Evolutionary conservation across 352 stramenopile species (phyloP).

Genomic region (Pseudoperonospora humuli): DNA sequence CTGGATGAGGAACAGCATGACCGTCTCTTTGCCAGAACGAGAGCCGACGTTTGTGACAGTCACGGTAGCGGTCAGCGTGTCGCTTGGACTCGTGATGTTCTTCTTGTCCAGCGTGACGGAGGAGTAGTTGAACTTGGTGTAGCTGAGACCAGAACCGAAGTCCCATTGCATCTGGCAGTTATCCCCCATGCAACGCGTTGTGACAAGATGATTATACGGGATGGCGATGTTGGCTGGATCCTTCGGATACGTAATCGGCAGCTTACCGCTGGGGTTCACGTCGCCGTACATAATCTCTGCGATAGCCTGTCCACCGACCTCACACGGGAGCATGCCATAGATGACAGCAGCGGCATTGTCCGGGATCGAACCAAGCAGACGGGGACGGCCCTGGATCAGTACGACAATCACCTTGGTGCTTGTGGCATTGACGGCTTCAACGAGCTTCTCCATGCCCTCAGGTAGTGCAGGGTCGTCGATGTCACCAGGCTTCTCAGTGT

Average conservation of each 20-base stretch:
- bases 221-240: slow-evolving; percentile 44
- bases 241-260: slow-evolving; percentile 79
- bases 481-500: slow-evolving; percentile 79
- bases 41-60: slow-evolving; percentile 59
- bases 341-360: slow-evolving; percentile 58
- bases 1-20: slow-evolving; percentile 71
- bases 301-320: slow-evolving; percentile 69
- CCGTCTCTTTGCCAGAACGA: slow-evolving; percentile 48
- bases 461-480: slow-evolving; percentile 60
- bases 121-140: slow-evolving; percentile 62
- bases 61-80: slow-evolving; percentile 28
- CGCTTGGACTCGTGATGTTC: slow-evolving; percentile 12
- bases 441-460: slow-evolving; percentile 53
- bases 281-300: slow-evolving; percentile 72
- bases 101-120: slow-evolving; percentile 29
- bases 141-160: slow-evolving; percentile 66
- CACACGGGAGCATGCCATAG: slow-evolving; percentile 59
- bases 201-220: slow-evolving; percentile 64
- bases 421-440: slow-evolving; percentile 43
- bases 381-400: slow-evolving; percentile 62
- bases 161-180: slow-evolving; percentile 54
- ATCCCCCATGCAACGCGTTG: slow-evolving; percentile 30
- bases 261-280: slow-evolving; percentile 67
- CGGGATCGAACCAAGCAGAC: slow-evolving; percentile 50
- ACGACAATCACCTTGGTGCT: slow-evolving; percentile 70